Conservation (phyloP, 2,329 filamentous ascomycete species). For the Sclerotinia borealis region DNA sequence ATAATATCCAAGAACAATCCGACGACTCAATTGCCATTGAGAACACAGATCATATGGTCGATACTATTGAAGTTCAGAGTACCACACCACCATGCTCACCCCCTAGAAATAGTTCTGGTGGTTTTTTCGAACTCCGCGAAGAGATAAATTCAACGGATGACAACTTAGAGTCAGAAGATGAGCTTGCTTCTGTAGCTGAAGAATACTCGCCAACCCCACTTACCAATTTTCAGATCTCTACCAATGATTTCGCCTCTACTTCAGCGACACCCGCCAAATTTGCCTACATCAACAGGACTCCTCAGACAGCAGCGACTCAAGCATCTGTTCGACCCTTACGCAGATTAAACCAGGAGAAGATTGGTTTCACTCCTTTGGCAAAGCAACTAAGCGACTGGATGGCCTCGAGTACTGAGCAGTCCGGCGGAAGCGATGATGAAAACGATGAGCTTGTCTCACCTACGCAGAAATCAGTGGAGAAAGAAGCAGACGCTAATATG, state of each 20-base stretch:
- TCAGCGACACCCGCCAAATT: constrained; percentile 40
- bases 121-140: constrained; percentile 41
- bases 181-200: constrained; percentile 36
- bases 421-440: constrained; percentile 13
- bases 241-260: constrained; percentile 29
- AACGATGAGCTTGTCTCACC: constrained; percentile 18
- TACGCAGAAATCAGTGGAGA: neutral
- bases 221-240: constrained; percentile 26
- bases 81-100: constrained; percentile 26
- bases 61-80: constrained; percentile 14
- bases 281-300: constrained; percentile 20
- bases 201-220: constrained; percentile 25
- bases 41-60: constrained; percentile 16
- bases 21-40: constrained; percentile 18
- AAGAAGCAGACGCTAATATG: neutral
- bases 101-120: constrained; percentile 16
- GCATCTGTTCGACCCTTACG: neutral
- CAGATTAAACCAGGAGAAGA: constrained; percentile 24
- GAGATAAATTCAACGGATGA: constrained; percentile 40
- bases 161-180: constrained; percentile 52
- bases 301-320: constrained; percentile 16
- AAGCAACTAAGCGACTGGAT: constrained; percentile 58
- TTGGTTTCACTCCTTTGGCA: constrained; percentile 60
- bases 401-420: constrained; percentile 49
- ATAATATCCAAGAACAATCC: constrained; percentile 7